Evolutionary conservation across 1,284 basidiomycete species (phyloP), one percentile per base, ranked within the genome.

Genomic region (Sphaerobolus stellatus): DNA sequence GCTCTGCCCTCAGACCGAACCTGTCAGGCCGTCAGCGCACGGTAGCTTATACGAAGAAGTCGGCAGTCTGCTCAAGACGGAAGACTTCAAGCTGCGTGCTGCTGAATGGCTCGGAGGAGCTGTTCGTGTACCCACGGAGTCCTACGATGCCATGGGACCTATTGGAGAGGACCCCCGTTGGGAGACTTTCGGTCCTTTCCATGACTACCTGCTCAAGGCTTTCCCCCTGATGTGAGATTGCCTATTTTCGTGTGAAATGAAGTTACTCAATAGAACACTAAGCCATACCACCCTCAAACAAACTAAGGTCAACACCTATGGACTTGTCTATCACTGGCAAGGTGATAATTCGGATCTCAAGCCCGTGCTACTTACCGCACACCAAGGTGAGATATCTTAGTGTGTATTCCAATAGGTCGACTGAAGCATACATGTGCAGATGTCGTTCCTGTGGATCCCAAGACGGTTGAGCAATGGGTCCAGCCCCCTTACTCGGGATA

Each of bases 331-430:
- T 61, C 77, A 78, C 11, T 86, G 84, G 80, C 65, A 74, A 38
- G 89, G 88, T 36, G 75, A 75, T 1, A 74, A 85, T 56, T 44
- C 64, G 1, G 66, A 68, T 5, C 71, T 88, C 57, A 85, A 88
- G 65, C 88, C 88, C 1, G 63, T 88, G 2, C 72, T 90, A 33
- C 68, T 91, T 33, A 76, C 80, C 18, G 84, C 76, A 1, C 87
- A 90, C 64, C 83, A 88, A 72, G 84, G 83, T 76, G 16, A 14
- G 59, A 58, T 43, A 27, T 38, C n/a, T 11, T 8, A 13, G 20
- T 30, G 13, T 3, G 3, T 25, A 34, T 47, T 3, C 18, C 28
- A 7, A 24, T 14, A 48, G 41, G 7, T 20, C 46, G 25, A 58
- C 50, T 31, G 11, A 25, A 34, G 43, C 24, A 11, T 34, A 20